Percentiles rank a stretch among this genome's conserved stretches.
phyloP scores from a whole-genome alignment of 2,329 filamentous ascomycete genomes.

The Magnaporthales sp. region DNA sequence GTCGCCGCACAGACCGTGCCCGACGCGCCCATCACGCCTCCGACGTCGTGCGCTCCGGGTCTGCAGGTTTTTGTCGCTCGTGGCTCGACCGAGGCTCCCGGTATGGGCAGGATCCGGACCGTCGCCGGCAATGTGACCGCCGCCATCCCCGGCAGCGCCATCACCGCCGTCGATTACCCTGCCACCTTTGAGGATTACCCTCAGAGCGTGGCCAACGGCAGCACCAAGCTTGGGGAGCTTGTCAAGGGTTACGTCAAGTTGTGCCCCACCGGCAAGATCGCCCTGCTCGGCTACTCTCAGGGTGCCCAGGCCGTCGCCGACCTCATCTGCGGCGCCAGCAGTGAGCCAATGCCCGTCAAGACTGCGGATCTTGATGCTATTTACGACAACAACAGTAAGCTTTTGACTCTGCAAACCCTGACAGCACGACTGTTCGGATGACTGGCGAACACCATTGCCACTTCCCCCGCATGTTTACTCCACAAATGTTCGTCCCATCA shows the following conservation, averaged over 20 bases:
- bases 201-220: constrained; percentile 48
- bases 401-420: not conserved
- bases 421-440: not conserved
- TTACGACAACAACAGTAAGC: constrained; percentile 1
- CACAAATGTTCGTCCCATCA: not conserved
- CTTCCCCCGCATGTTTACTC: too few relatives aligned
- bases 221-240: constrained; percentile 36
- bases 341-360: constrained; percentile 9
- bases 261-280: constrained; percentile 48
- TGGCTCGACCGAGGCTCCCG: constrained; percentile 21
- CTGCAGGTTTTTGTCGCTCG: constrained; percentile 26
- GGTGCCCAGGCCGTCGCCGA: constrained; percentile 24
- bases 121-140: constrained; percentile 21
- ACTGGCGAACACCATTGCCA: not conserved
- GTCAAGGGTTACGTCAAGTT: constrained; percentile 46
- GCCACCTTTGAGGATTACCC: constrained; percentile 52
- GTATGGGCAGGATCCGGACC: constrained; percentile 21
- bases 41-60: not conserved
- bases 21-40: not conserved
- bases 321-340: constrained; percentile 16
- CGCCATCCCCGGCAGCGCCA: constrained; percentile 20
- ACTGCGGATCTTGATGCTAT: not conserved
- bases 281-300: constrained; percentile 55
- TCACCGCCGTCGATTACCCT: constrained; percentile 38
- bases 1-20: not conserved